phyloP scores from a whole-genome alignment of 108 stramenopile species.

The Nannochloropsis oceanica region DNA sequence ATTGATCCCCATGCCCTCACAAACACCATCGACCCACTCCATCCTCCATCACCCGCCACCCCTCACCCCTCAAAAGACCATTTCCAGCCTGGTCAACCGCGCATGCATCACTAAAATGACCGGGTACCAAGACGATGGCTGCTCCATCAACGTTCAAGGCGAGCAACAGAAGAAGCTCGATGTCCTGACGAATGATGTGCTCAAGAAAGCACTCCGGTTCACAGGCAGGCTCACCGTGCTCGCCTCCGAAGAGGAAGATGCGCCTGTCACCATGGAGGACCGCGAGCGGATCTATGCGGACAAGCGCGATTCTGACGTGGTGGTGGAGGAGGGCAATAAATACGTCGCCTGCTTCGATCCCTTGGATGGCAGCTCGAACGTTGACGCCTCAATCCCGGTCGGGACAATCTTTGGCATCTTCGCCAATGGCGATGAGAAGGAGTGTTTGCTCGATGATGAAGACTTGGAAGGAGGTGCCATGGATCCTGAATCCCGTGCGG shows the following conservation, averaged over 20 bases:
- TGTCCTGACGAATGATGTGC: slow-evolving; percentile 42
- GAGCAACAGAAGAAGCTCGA: slow-evolving; percentile 61
- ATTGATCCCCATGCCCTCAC: too few species aligned
- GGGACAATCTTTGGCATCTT: slow-evolving; percentile 88
- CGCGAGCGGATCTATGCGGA: background rate
- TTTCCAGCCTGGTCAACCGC: slow-evolving; percentile 34
- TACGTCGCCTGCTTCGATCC: slow-evolving; percentile 76
- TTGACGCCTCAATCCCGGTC: slow-evolving; percentile 79
- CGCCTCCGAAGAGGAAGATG: slow-evolving; percentile 53
- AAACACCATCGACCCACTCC: background rate
- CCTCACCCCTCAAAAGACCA: slow-evolving; percentile 36
- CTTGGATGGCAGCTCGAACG: slow-evolving; percentile 80
- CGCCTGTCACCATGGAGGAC: slow-evolving; percentile 41
- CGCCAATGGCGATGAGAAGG: slow-evolving; percentile 49
- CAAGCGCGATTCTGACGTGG: background rate
- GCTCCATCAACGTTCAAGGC: slow-evolving; percentile 63
- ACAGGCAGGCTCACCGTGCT: slow-evolving; percentile 44
- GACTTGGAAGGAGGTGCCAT: slow-evolving; percentile 3
- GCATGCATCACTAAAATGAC: slow-evolving; percentile 47
- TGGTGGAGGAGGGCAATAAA: slow-evolving; percentile 29
- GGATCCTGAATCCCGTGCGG: slow-evolving; percentile 51
- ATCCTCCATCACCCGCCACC: slow-evolving; percentile 26
- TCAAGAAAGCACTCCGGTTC: slow-evolving; percentile 39
- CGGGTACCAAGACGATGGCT: slow-evolving; percentile 41
- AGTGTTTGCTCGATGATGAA: slow-evolving; percentile 48